Base-by-base conservation (phyloP, 371 early-diverging fungal genomes). In the Mucor mucedo region DNA sequence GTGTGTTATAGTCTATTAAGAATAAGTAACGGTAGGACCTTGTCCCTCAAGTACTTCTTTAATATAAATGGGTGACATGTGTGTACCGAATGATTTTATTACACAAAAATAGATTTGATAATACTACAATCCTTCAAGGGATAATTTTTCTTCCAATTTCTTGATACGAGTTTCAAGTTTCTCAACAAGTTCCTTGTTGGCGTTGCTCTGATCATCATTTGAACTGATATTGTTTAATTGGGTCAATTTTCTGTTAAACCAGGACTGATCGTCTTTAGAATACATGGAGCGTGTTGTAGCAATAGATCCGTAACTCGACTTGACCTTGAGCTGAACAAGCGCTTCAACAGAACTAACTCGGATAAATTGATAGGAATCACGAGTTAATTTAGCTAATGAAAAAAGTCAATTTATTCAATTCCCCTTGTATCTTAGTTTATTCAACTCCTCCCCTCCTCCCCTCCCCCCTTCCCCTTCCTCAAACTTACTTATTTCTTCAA, bases 101-200 rank as follows among this genome's bases (percentile, higher is more conserved):
- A 44, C 44, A 44, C 5, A 48, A 48, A 42, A 42, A 13, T 4
- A 11, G 10, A 13, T 14, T 48, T 48, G 28, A n/a, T n/a, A 8
- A 48, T 21, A 21, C 21, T 21, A 21, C 21, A 21, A 11, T 58
- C 48, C 39, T 49, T 58, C 49, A 58, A 38, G 49, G 38, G 58
- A 10, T 4, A 33, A 2, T 33, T 30, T 27, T 29, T 29, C 59
- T 57, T 86, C 85, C 38, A 84, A 48, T 61, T 81, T 78, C 59
- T 75, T 75, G 30, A 86, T 38, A 48, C 70, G 69, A 10, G 53
- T 72, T 62, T 84, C 83, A 9, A 86, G 63, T 33, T 79, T 80
- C 55, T 84, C 85, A 47, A 84, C 65, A 2, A 54, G 45, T 45
- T 76, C 77, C 38, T 68, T 68, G 35, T 35, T 35, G 6, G 35